Evolutionary conservation across 306 rosid genomes (phyloP).

Genomic region (Lablab purpureus): DNA sequence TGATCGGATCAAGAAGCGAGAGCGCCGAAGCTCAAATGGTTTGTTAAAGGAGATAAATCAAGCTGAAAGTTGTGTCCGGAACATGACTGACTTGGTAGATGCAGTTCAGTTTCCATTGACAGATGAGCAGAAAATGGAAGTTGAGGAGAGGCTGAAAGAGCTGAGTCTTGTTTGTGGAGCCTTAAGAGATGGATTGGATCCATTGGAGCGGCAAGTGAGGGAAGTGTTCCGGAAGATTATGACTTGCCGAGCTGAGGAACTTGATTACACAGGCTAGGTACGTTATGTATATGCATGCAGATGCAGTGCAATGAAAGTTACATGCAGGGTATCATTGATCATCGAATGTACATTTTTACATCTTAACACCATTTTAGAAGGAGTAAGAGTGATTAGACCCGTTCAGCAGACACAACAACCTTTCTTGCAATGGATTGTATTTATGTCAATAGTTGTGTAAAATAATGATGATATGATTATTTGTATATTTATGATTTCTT

Average conservation of each 20-base stretch:
- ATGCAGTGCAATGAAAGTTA: slow-evolving; percentile 7
- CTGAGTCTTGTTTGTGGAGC: neutral
- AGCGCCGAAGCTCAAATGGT: slow-evolving; percentile 4
- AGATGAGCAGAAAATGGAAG: slow-evolving; percentile 19
- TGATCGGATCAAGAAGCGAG: neutral
- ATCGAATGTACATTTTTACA: neutral
- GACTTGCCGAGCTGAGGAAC: slow-evolving; percentile 18
- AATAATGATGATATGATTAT: neutral
- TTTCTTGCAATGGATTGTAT: neutral
- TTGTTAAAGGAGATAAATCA: slow-evolving; percentile 5
- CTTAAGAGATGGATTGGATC: slow-evolving; percentile 24
- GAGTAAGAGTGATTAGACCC: neutral
- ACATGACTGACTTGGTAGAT: neutral
- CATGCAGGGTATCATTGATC: neutral
- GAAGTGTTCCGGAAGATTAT: neutral
- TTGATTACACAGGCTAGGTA: neutral
- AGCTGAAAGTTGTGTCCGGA: neutral
- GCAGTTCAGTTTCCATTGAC: slow-evolving; percentile 8
- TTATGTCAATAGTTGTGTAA: neutral
- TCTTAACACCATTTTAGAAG: neutral
- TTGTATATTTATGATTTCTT: slow-evolving; percentile 8
- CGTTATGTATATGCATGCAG: neutral
- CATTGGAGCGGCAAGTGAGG: neutral
- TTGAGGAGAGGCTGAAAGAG: neutral
- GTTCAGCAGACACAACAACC: neutral